Base-by-base conservation (phyloP, 2,329 filamentous ascomycete species). In the Alternaria sp. region DNA sequence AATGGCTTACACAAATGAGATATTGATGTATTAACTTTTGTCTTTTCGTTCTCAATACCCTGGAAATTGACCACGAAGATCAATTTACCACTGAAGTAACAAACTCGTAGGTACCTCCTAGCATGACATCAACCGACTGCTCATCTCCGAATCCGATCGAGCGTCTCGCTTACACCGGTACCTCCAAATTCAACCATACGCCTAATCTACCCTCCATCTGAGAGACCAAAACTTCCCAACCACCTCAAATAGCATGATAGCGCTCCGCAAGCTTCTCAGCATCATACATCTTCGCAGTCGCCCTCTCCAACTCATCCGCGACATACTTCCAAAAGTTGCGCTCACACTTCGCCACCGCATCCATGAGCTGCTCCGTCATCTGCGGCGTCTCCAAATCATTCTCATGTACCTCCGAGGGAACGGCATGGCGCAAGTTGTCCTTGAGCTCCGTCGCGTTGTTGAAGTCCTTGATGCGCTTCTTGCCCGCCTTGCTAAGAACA, bases 281-380 rank as follows among this genome's bases (percentile, higher is more conserved):
- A 44, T 72, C 66, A 54, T 73, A 74, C 26, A 72, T 45, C 57
- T 63, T 75, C 1, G 70, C 70, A 13, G 59, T 71, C 10, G 52
- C 50, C 46, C 73, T 51, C 69, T 78, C 74, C 65, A 79, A 47
- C 65, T 76, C 73, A 65, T 77, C 73, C 13, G 75, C 75, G 0
- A 80, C 76, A 17, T 66, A 60, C 6, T 56, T 61, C 78, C 77
- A 81, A 32, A 77, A 77, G 32, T 76, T 71, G 2, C 71, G 47
- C 50, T 73, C 63, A 7, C 77, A 70, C 28, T 63, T 73, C 0
- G 61, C 67, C 8, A 78, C 75, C 13, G 77, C 77, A 15, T 71
- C 30, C 45, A 78, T 63, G 1, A 81, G 66, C 59, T 68, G 25
- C 55, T 72, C 62, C 17, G 74, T 70, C 62, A 67, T 66, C 26